Base-by-base conservation (phyloP, 441 rosid species). In the Manihot esculenta region DNA sequence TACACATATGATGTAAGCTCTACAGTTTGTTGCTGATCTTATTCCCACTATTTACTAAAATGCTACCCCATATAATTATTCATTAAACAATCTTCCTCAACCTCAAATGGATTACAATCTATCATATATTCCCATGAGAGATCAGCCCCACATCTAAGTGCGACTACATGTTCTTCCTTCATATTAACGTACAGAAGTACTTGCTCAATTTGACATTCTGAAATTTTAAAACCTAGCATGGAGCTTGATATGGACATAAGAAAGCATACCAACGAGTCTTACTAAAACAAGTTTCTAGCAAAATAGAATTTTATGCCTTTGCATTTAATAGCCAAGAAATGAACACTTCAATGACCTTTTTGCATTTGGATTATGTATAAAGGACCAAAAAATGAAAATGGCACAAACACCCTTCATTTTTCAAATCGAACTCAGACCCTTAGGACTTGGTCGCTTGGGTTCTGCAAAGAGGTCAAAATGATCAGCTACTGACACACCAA, bases 141-240 rank as follows among this genome's bases (percentile, higher is more conserved):
- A 68, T 55, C 50, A 68, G 71, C 23, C 60, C n/a, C 49, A 15
- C n/a, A 66, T 50, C 30, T 18, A n/a, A 51, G 21, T 10, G 23
- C 17, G 26, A 24, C 12, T 53, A 27, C 15, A 21, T 7, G 33
- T 3, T 48, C 4, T 41, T 56, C 62, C 10, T 23, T 15, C 15
- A 49, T 49, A 11, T 48, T 50, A 10, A 7, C 10, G 57, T 7
- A 65, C 13, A 49, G 3, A 20, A 2, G 20, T 48, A 17, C 7
- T 42, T 62, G 17, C 62, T 18, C 14, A 5, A 66, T 66, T 17
- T n/a, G 27, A 50, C 17, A 33, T 66, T 18, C 24, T 30, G 7
- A 26, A 65, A 49, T 48, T 6, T 50, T 38, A 26, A 17, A 8
- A 51, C 7, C n/a, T 13, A 48, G 10, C 41, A 64, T 50, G 59